Base-by-base conservation (phyloP, 1,284 basidiomycete genomes). In the Sanghuangporus sanghuang region DNA sequence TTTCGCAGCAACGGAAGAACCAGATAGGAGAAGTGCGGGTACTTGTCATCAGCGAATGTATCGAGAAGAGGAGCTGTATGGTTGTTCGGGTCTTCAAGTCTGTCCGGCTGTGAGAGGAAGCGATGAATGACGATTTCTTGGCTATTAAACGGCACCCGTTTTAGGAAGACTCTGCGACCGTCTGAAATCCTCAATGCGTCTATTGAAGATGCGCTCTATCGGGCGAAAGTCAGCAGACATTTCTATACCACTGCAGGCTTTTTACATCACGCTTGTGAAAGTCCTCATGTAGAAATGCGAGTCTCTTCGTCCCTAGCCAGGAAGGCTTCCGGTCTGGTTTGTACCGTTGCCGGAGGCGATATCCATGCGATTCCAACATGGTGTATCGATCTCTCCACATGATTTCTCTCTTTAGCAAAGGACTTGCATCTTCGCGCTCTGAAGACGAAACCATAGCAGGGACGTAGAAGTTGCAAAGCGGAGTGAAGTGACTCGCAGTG, bases 281-380 rank as follows among this genome's bases (percentile, higher is more conserved):
- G 8, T 71, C 70, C 54, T 71, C 69, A 63, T 69, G 21, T 8
- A 38, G 9, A 57, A 39, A 21, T 63, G 64, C 21, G 2, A 16
- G 44, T 66, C 55, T 1, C 52, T 42, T 0, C 0, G 64, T 70
- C 6, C 57, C 56, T 0, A 48, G 39, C 70, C 70, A 71, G 3
- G 70, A 69, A 5, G 70, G 69, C 0, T 21, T 63, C 70, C 70
- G 70, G 5, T 55, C 66, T 0, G 69, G 68, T 21, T 52, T 56
- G 62, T 66, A 69, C 18, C 70, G 61, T 32, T 65, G 70, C 4
- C 70, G 65, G 4, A 70, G 62, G n/a, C 56, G 44, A 61, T 71
- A 71, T 6, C 69, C 70, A 21, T 48, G 48, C 4, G 32, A 18
- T 36, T 49, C 59, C 14, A 59, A 32, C 23, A 61, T 21, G 5